Percentiles rank a stretch among this genome's conserved stretches.
Conservation (phyloP, 495 filamentous ascomycete genomes). For the Chaetomidium leptoderma region DNA sequence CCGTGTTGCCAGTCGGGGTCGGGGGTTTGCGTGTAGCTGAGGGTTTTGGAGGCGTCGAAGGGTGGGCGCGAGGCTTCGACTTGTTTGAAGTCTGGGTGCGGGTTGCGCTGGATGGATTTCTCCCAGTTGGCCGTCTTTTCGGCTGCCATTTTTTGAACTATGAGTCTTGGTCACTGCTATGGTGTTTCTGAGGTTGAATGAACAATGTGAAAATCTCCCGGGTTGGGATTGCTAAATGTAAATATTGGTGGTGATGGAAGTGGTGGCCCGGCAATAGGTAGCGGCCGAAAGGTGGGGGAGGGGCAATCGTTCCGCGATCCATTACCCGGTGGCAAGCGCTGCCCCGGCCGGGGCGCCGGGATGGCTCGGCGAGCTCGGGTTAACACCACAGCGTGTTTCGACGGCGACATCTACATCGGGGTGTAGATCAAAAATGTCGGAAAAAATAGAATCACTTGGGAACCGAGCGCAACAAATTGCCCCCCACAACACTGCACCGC, state of each 20-base stretch:
- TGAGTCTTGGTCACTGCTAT: neutral
- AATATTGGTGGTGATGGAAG: constrained; percentile 5
- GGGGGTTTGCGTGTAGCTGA: constrained; percentile 65
- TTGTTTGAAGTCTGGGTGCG: constrained; percentile 70
- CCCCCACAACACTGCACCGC: too few relatives aligned
- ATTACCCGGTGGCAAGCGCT: constrained; percentile 15
- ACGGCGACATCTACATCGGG: too few relatives aligned
- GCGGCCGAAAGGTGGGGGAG: constrained; percentile 15
- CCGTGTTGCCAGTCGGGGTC: constrained; percentile 74
- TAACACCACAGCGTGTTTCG: too few relatives aligned
- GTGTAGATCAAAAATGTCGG: too few relatives aligned
- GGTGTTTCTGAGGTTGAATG: neutral
- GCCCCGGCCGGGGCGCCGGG: constrained; percentile 9
- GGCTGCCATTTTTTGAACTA: constrained; percentile 32
- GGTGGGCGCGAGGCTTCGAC: constrained; percentile 69
- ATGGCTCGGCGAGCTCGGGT: constrained; percentile 8
- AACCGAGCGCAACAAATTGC: too few relatives aligned
- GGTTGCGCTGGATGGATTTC: constrained; percentile 54
- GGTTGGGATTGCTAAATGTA: neutral
- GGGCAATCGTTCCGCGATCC: too few relatives aligned
- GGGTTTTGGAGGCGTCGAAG: constrained; percentile 51
- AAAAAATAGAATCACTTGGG: too few relatives aligned
- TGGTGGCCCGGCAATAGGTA: neutral
- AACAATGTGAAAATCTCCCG: too few relatives aligned
- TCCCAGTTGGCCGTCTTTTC: constrained; percentile 35